A percentile compares a stretch with the other conserved stretches of the same genome.
These are phyloP conservation scores for Gloeopeniophorella convolvens DNA, from an alignment of 768 basidiomycete species.

Conservation along the genomic window DNA sequence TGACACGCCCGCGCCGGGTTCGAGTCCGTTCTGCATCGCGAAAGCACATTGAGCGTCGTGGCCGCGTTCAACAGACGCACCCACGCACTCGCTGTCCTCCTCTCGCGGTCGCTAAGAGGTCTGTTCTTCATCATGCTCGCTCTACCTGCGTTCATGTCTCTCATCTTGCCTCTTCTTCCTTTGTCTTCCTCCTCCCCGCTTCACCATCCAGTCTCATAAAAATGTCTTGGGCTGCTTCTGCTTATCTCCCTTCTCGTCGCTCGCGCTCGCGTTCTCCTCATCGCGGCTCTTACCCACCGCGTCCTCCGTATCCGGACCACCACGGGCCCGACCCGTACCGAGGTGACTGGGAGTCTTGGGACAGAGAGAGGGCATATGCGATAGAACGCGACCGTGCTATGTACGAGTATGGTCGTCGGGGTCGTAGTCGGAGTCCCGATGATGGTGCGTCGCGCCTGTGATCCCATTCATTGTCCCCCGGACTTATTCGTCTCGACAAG, in stretches of 20 bases:
- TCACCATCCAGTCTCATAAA: slow-evolving; percentile 41
- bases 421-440: slow-evolving; percentile 77
- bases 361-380: slow-evolving; percentile 63
- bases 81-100: slow-evolving; percentile 30
- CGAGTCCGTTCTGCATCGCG: slow-evolving; percentile 47
- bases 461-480: slow-evolving; percentile 15
- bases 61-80: slow-evolving; percentile 34
- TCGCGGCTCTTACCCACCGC: slow-evolving; percentile 44
- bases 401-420: slow-evolving; percentile 64
- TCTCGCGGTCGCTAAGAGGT: slow-evolving; percentile 66
- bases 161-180: slow-evolving; percentile 53
- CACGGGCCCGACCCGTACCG: slow-evolving; percentile 57
- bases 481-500: slow-evolving; percentile 31
- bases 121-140: slow-evolving; percentile 91
- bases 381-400: slow-evolving; percentile 64
- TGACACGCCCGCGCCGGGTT: slow-evolving; percentile 16
- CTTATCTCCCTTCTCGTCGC: slow-evolving; percentile 67
- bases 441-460: slow-evolving; percentile 42
- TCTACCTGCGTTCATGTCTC: slow-evolving; percentile 65
- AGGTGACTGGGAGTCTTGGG: slow-evolving; percentile 62
- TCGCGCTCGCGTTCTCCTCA: slow-evolving; percentile 79
- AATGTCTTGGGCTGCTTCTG: slow-evolving; percentile 62
- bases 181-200: slow-evolving; percentile 45
- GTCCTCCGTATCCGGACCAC: slow-evolving; percentile 50
- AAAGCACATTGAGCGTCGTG: slow-evolving; percentile 42